Evolutionary conservation across 257 asterid species (phyloP).

Genomic region (Hygrophila difformis): DNA sequence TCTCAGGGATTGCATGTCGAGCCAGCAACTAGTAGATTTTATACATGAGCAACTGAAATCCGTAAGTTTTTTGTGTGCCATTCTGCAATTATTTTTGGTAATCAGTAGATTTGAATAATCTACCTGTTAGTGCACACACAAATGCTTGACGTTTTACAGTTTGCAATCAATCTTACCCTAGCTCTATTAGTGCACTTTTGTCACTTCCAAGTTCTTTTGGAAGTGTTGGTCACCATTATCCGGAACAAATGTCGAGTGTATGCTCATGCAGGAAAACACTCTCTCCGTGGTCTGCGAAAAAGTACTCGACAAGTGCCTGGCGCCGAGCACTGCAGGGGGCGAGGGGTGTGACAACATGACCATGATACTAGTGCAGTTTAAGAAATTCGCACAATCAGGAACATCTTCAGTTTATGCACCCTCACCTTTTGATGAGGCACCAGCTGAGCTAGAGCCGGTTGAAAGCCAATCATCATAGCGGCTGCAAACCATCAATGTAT

Average conservation of each 20-base stretch:
- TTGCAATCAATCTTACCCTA: neutral
- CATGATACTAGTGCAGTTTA: conserved; percentile 77
- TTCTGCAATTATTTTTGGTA: neutral
- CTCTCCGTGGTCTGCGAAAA: conserved; percentile 72
- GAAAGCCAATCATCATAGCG: too few species aligned
- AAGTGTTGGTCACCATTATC: too few species aligned
- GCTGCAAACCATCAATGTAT: too few species aligned
- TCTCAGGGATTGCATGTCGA: conserved; percentile 96
- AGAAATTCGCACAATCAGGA: conserved; percentile 29
- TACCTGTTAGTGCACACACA: neutral
- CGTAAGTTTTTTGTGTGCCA: conserved; percentile 37
- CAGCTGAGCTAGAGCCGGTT: conserved; percentile 7
- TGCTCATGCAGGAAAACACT: conserved; percentile 49
- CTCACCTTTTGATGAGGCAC: conserved; percentile 20
- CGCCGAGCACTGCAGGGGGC: conserved; percentile 83
- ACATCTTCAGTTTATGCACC: conserved; percentile 24
- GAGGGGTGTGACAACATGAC: conserved; percentile 98
- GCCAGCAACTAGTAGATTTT: conserved; percentile 89
- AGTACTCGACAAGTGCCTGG: conserved; percentile 71
- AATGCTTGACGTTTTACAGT: neutral
- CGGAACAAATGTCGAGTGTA: neutral
- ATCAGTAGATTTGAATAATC: neutral
- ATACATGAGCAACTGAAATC: conserved; percentile 73
- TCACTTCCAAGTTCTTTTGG: too few species aligned
- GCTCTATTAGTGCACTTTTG: too few species aligned